phyloP scores from a whole-genome alignment of 1,139 yeast genomes.

The Fermentozyma sake region DNA sequence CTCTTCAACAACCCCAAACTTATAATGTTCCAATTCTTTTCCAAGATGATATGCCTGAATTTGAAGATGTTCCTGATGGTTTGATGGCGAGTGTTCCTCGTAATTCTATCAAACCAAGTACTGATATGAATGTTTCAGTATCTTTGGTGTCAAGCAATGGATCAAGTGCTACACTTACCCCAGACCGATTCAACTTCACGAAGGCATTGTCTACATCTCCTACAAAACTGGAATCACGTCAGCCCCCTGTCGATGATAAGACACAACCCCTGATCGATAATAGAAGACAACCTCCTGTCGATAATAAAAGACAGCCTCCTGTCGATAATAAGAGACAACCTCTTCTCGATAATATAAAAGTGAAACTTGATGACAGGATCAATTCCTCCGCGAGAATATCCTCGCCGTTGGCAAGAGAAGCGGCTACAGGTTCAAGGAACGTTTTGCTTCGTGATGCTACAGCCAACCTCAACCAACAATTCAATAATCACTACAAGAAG shows the following conservation, averaged over 20 bases:
- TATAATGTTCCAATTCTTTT: constrained; percentile 25
- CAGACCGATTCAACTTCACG: constrained; percentile 8
- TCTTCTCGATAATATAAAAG: not conserved
- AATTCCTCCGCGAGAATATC: not conserved
- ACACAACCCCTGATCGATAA: too few species aligned
- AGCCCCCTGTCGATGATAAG: not conserved
- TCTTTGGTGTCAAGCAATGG: constrained; percentile 14
- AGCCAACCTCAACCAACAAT: constrained; percentile 13
- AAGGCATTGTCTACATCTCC: too few species aligned
- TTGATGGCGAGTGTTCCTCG: constrained; percentile 22
- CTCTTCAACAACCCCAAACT: constrained; percentile 9
- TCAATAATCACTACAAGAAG: constrained; percentile 45
- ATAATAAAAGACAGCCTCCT: not conserved
- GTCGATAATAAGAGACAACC: not conserved
- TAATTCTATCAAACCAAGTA: constrained; percentile 15
- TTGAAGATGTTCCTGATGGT: constrained; percentile 42
- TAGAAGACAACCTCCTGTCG: not conserved
- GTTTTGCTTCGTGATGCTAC: not conserved
- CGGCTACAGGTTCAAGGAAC: not conserved
- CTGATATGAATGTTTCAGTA: constrained; percentile 7
- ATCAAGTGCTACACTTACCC: constrained; percentile 20
- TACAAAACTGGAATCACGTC: too few species aligned
- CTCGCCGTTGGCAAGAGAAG: constrained; percentile 1
- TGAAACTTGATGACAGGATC: not conserved
- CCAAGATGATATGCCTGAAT: constrained; percentile 29